These are phyloP conservation scores for Zalaria sp. DNA, from an alignment of 2,329 filamentous ascomycete genomes.

Conservation along the genomic window DNA sequence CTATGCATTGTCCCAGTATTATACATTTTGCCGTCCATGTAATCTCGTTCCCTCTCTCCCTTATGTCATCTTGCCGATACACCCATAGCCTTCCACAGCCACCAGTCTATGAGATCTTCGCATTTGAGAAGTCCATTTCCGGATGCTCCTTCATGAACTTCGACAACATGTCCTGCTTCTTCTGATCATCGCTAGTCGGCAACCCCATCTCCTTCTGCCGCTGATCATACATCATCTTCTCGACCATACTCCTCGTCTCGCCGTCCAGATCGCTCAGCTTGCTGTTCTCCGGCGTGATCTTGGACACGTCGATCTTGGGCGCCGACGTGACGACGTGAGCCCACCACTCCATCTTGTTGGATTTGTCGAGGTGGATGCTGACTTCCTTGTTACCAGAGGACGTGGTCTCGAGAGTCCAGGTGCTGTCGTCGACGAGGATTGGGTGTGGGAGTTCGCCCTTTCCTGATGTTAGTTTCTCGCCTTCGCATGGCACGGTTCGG, in stretches of 20 bases:
- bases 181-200: slow-evolving; percentile 85
- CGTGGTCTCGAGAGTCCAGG: slow-evolving; percentile 75
- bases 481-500: too few species aligned
- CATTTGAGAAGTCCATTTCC: slow-evolving; percentile 56
- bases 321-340: slow-evolving; percentile 74
- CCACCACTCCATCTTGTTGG: slow-evolving; percentile 99
- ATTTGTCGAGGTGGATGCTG: slow-evolving; percentile 82
- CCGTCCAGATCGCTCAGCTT: slow-evolving; percentile 88
- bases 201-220: slow-evolving; percentile 85
- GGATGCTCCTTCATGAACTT: slow-evolving; percentile 78
- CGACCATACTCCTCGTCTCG: slow-evolving; percentile 90
- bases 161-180: slow-evolving; percentile 73
- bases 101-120: slow-evolving; percentile 32
- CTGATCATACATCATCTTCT: slow-evolving; percentile 99
- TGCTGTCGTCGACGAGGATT: slow-evolving; percentile 73
- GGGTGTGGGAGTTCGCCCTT: slow-evolving; percentile 76
- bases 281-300: slow-evolving; percentile 86
- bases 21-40: too few species aligned
- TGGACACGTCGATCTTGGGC: slow-evolving; percentile 85
- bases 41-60: too few species aligned
- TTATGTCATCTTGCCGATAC: too few species aligned
- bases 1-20: too few species aligned
- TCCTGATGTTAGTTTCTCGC: slow-evolving; percentile 4
- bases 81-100: too few species aligned
- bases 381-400: slow-evolving; percentile 53